Evolutionary conservation across 2,329 filamentous ascomycete species (phyloP), one percentile per base, ranked within the genome.

Genomic region (Coleophoma crateriformis): DNA sequence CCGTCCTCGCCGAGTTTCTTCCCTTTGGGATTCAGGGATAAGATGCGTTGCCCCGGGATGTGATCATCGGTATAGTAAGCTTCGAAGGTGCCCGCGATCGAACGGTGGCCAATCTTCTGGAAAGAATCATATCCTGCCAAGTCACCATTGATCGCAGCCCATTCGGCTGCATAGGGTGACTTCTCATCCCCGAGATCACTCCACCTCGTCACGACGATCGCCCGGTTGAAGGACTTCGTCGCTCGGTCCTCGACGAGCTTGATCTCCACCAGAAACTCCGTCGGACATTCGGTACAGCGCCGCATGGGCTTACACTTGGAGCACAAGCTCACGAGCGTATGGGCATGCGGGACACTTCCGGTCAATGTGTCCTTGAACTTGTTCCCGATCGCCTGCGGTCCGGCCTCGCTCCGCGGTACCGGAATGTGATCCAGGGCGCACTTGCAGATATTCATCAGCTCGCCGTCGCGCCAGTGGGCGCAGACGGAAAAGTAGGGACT

Each of bases 401-500:
- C 20, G n/a, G 20, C 13, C 33, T 22, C 13, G 13, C 15, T 27
- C 14, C 64, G 38, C 53, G 69, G 67, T 0, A 69, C 63, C 0
- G 79, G 79, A 33, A 84, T 74, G 54, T 84, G 81, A 11, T 66
- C 67, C 11, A 84, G 66, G 3, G 79, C 79, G 59, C 81, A 85
- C 65, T 84, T 84, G 56, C 78, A 80, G 33, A 78, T 66, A 14
- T 75, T 70, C 69, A 81, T 82, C 14, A 85, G 66, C 34, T 80
- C 69, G 15, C 81, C 81, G 53, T 84, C 77, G 15, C 74, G 71
- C 81, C 81, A 85, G 61, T 85, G 81, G 2, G 77, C 71, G 56
- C 81, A 85, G 1, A 74, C 76, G 11, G 77, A 81, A 64, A 84
- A 84, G 61, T 78, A 84, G 0, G 81, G 81, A 47, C 70, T 75